Conservation (phyloP, 1,284 basidiomycete genomes). For the Amylostereum chailletii region DNA sequence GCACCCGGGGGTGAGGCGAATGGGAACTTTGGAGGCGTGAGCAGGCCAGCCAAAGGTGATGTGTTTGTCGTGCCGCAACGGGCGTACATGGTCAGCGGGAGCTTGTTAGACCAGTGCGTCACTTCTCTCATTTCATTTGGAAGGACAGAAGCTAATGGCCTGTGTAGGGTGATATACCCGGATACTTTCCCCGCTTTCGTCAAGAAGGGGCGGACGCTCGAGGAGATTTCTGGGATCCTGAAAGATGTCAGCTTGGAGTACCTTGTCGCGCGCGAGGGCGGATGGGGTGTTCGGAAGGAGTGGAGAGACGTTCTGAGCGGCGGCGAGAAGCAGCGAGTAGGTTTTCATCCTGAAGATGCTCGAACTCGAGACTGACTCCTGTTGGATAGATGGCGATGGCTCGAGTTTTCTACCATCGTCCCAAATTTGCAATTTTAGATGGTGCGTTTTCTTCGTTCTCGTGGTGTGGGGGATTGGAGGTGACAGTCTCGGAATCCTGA, state of each 20-base stretch:
- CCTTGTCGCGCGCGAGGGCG: slow-evolving; percentile 82
- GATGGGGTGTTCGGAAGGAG: slow-evolving; percentile 85
- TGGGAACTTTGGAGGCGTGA: slow-evolving; percentile 18
- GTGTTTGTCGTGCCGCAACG: slow-evolving; percentile 91
- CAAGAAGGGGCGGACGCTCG: slow-evolving; percentile 51
- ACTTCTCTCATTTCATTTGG: slow-evolving; percentile 2
- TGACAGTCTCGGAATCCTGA: not conserved
- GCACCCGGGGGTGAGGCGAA: slow-evolving; percentile 36
- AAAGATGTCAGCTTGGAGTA: slow-evolving; percentile 81
- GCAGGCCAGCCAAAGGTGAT: slow-evolving; percentile 38
- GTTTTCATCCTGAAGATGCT: slow-evolving; percentile 15
- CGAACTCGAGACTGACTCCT: slow-evolving; percentile 1
- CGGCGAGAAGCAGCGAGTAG: slow-evolving; percentile 88
- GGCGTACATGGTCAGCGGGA: slow-evolving; percentile 85
- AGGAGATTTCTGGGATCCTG: slow-evolving; percentile 68
- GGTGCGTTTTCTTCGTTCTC: slow-evolving; percentile 32
- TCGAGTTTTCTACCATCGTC: slow-evolving; percentile 78
- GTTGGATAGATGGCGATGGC: slow-evolving; percentile 72
- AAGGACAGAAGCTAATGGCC: not conserved
- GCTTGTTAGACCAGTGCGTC: slow-evolving; percentile 76
- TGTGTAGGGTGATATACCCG: slow-evolving; percentile 63
- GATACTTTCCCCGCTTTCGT: slow-evolving; percentile 76
- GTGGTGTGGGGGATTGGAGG: slow-evolving; percentile 4
- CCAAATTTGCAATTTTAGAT: slow-evolving; percentile 70
- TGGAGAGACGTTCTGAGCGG: slow-evolving; percentile 95